Evolutionary conservation across 108 stramenopile genomes (phyloP), one percentile per base, ranked within the genome.

Genomic region (Phaeodactylum tricornutum): DNA sequence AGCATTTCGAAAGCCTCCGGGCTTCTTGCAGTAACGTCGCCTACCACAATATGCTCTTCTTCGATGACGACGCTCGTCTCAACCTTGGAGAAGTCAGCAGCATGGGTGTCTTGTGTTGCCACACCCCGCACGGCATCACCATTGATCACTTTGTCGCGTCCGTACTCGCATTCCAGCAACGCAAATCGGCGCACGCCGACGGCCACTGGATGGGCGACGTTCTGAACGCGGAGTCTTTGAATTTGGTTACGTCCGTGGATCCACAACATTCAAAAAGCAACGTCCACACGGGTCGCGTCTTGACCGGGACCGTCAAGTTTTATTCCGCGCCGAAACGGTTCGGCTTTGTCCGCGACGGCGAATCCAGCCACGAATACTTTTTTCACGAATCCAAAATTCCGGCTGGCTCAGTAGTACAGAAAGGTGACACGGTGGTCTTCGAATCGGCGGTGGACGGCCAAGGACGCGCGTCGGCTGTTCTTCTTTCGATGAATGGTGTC

Each of bases 21-120:
- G 30, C 53, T 16, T 57, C 55, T 25, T n/a, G n/a, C n/a, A 69
- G 69, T 15, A 65, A 71, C 12, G 61, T 91, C 6, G 24, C 66
- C 0, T 89, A 64, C 50, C 62, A 74, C 16, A 66, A 85, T 16
- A 95, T 92, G 87, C 37, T 75, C 1, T 95, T 95, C 57, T 92
- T 95, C 57, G 94, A 95, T 59, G 84, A 95, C 57, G 82, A 83
- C n/a, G 14, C 42, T 12, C 31, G 41, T 43, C 64, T 67, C 53
- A 84, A 87, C 47, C 69, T 80, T 45, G 11, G 27, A 38, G 39
- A 55, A 33, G 43, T 53, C 3, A 36, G 34, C 8, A 15, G n/a
- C 16, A 63, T 63, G 20, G 81, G 81, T 4, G 84, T 87, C 0
- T 71, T 68, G 43, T 74, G 61, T 29, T 60, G 65, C 41, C 71